Percentiles rank a stretch among this genome's conserved stretches.
Evolutionary conservation across 805 yeast species (phyloP).

Genomic region (Candida maris): DNA sequence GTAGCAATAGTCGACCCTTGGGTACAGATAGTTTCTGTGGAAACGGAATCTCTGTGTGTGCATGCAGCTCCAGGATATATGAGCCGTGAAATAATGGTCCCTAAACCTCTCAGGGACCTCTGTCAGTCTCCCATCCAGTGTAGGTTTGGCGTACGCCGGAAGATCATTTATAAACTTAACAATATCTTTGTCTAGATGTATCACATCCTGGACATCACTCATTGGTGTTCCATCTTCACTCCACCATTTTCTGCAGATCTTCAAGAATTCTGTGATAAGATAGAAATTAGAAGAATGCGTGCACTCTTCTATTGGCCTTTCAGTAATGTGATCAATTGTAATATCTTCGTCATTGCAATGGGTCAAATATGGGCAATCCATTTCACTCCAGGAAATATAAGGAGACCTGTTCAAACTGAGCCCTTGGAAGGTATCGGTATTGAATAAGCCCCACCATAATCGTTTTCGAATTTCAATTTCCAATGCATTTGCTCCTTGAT

Average conservation of each 20-base stretch:
- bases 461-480: constrained; percentile 3
- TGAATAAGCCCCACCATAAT: constrained; percentile 4
- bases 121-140: constrained; percentile 2
- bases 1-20: constrained; percentile 3
- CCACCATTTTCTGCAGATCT: constrained; percentile 4
- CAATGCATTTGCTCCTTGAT: constrained; percentile 1
- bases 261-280: constrained; percentile 1
- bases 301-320: constrained; percentile 3
- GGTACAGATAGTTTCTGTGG: constrained; percentile 2
- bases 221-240: constrained; percentile 4
- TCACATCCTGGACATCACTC: constrained; percentile 3
- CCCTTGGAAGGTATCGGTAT: constrained; percentile 4
- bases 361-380: constrained; percentile 1
- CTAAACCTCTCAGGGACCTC: constrained; percentile 3
- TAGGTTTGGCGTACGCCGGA: constrained; percentile 1
- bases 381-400: not conserved
- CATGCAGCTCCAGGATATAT: constrained; percentile 5
- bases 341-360: constrained; percentile 5
- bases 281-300: constrained; percentile 3
- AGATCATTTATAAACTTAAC: constrained; percentile 1
- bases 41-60: constrained; percentile 5
- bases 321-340: constrained; percentile 1
- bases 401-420: constrained; percentile 3
- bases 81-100: constrained; percentile 3
- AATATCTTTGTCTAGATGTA: constrained; percentile 1